Evolutionary conservation across 805 yeast genomes (phyloP).

Genomic region (Brettanomyces bruxellensis): DNA sequence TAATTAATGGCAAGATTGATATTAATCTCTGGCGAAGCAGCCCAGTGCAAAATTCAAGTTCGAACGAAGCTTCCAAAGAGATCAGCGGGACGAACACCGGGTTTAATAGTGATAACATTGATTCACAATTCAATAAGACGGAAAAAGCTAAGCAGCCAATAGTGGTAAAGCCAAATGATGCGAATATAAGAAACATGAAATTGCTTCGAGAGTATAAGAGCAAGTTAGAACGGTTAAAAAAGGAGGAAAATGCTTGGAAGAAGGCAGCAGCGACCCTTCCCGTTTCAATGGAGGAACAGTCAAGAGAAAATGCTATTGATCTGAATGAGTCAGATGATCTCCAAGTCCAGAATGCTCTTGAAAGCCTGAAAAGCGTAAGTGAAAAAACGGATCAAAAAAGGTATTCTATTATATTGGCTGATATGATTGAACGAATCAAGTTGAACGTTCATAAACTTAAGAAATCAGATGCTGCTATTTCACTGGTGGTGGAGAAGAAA

Average conservation of each 20-base stretch:
- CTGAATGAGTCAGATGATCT: no score
- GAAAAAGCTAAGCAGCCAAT: slow-evolving; percentile 14
- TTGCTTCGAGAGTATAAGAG: slow-evolving; percentile 38
- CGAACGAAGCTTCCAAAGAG: slow-evolving; percentile 2
- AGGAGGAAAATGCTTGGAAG: slow-evolving; percentile 28
- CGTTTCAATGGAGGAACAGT: no score
- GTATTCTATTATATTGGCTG: slow-evolving; percentile 6
- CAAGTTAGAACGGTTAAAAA: slow-evolving; percentile 33
- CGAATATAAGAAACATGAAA: slow-evolving; percentile 42
- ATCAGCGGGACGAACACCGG: slow-evolving; percentile 2
- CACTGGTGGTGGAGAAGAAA: slow-evolving; percentile 12
- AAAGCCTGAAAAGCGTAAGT: not conserved
- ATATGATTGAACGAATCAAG: slow-evolving; percentile 29
- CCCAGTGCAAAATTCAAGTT: slow-evolving; percentile 12
- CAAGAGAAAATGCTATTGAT: no score
- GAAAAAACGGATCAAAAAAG: not conserved
- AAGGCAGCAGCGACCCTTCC: not conserved
- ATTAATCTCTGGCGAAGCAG: slow-evolving; percentile 60
- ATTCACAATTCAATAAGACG: not conserved
- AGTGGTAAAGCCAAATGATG: slow-evolving; percentile 46
- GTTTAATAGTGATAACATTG: not conserved
- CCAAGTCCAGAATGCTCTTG: no score
- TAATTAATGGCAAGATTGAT: slow-evolving; percentile 48
- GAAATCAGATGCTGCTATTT: slow-evolving; percentile 15
- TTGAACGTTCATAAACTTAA: slow-evolving; percentile 19